Evolutionary conservation across 148 eudicot genomes (phyloP), one percentile per base, ranked within the genome.

Genomic region (Cornus kousa): DNA sequence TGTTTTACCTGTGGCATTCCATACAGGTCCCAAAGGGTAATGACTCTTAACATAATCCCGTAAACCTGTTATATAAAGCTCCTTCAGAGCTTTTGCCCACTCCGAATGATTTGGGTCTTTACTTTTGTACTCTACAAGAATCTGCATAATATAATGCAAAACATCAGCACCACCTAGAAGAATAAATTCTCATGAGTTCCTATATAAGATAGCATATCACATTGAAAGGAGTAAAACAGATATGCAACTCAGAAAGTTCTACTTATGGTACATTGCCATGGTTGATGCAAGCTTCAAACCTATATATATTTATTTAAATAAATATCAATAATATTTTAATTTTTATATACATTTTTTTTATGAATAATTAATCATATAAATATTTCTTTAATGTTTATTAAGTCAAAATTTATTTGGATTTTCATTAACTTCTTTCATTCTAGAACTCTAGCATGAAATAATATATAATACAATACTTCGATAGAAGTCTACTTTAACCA

Each of bases 81-180:
- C 99, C 86, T 93, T 96, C 77, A 96, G 68, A 80, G 97, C 95
- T 86, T 92, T 96, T 65, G 93, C 99, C 99, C 98, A 96, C 83
- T 93, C 99, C 72, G 87, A 94, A 64, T 96, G 99, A 81, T 87
- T 87, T 73, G 94, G 85, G 74, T 96, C 98, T 88, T 94, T 96
- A 77, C 75, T 96, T 87, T 78, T 92, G 87, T 84, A 96, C 88
- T 91, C 95, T 53, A 94, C 94, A 83, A 96, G 97, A 83, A 96
- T 84, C 99, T 96, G 74, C 73, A 67, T 59, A 69, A 69, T 33
- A 9, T 37, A 14, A 39, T 7, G 59, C 4, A 23, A 72, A 77
- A 28, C 37, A 19, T 62, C 8, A 62, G 66, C 23, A 70, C 68
- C 35, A 59, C 37, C 7, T 62, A 13, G 3, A 39, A 48, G 67